Evolutionary conservation across 371 early-diverging fungal genomes (phyloP), one percentile per base, ranked within the genome.

Genomic region (Circinella minor): DNA sequence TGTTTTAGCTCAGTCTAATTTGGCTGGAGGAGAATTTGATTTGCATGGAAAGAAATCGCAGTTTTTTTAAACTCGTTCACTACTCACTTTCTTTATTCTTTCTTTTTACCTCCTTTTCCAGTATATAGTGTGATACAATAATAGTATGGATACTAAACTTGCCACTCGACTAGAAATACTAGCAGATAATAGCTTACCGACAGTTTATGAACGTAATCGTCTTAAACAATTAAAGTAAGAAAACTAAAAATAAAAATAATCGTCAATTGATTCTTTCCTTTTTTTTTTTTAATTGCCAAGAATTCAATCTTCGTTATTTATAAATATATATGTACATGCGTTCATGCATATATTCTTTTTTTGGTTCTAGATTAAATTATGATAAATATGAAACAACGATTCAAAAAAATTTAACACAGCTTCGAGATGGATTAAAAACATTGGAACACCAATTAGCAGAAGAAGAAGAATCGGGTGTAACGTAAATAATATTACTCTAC

Each of bases 171-270:
- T 88, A 18, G 84, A 82, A 61, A 69, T 86, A 59, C 75, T 90
- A 59, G 88, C 88, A 10, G 91, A 91, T 66, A 90, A 90, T 71
- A 87, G 89, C 15, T 70, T 89, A 14, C 76, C 87, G 8, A 80
- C 81, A 36, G 81, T 91, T 18, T 84, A 83, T 67, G 93, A 93
- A 74, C 75, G 87, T 20, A 90, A 89, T 75, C 76, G 88, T 63
- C 82, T 89, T 64, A 81, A 76, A 59, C 78, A 83, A 39, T 76
- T 88, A 49, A 84, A 77, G 84, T 81, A 81, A 64, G 43, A 27
- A 4, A 27, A 27, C 27, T 27, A 27, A 27, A 27, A 27, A 27
- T 27, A 27, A 27, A 2, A 27, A 27, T 27, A 0, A 27, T 27
- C 27, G 27, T 2, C 27, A 27, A 27, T 2, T 27, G 27, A 27